These are phyloP conservation scores for Oryza meridionalis DNA, from an alignment of 176 grass and related monocot genomes.

Conservation along the genomic window DNA sequence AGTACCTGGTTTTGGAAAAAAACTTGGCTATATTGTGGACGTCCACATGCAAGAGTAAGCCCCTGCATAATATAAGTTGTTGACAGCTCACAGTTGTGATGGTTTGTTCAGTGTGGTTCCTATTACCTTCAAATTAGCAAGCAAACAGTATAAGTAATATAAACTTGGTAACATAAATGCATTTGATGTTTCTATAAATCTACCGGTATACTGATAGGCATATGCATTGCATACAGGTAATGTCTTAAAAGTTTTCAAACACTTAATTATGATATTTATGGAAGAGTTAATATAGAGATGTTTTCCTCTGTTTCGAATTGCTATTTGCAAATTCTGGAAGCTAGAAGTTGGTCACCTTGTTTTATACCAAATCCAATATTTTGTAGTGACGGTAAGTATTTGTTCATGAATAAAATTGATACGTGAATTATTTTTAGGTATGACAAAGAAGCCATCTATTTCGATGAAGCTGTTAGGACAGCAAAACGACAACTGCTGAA, in stretches of 20 bases:
- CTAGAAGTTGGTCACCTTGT: conserved; percentile 24
- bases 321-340: conserved; percentile 26
- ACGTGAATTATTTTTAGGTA: conserved; percentile 59
- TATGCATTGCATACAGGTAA: conserved; percentile 26
- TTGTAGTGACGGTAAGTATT: neutral
- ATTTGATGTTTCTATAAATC: conserved; percentile 32
- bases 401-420: conserved; percentile 26
- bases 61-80: conserved; percentile 19
- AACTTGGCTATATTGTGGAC: conserved; percentile 74
- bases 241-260: neutral
- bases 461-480: conserved; percentile 92
- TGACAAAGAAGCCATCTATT: conserved; percentile 90
- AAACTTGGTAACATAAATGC: neutral
- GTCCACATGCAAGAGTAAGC: conserved; percentile 85
- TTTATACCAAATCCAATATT: conserved; percentile 22
- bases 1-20: conserved; percentile 74
- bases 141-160: conserved; percentile 3
- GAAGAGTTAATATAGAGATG: conserved; percentile 11
- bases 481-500: conserved; percentile 80
- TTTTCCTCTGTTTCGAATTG: neutral
- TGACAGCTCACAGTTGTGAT: neutral
- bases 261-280: neutral
- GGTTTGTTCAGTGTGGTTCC: conserved; percentile 11
- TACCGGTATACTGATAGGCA: conserved; percentile 11
- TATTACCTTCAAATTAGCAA: conserved; percentile 20